Base-by-base conservation (phyloP, 2,329 filamentous ascomycete genomes). In the Trichoderma endophyticum region DNA sequence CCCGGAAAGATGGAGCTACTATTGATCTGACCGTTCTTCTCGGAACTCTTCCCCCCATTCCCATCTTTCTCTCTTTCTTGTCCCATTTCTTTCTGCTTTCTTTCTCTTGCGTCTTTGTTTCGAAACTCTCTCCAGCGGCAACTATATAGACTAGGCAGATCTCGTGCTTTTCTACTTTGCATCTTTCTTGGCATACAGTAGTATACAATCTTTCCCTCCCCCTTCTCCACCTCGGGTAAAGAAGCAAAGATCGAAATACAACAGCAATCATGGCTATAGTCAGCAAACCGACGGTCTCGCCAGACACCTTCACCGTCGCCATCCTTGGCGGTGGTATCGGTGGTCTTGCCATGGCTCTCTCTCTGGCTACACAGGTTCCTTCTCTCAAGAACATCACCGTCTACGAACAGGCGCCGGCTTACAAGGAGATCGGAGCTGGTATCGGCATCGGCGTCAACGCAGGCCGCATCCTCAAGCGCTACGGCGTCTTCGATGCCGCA, bases 401-500 rank as follows among this genome's bases (percentile, higher is more conserved):
- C 56, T 69, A 69, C 56, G 66, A 69, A 26, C 66, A 69, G 30
- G 66, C 66, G 1, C 66, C 66, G 1, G 66, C 66, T 26, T 69
- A 69, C 36, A 61, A 60, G n/a, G 66, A 69, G 11, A 69, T 69
- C 34, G 66, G 66, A 12, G 66, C 66, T 6, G 66, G 66, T 8
- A 69, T 69, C 66, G 66, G 66, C 26, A 69, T 69, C 4, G 66
- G 66, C 26, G 66, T 69, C 66, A 69, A 69, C 56, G 66, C 66
- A 24, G 30, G 66, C 36, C 66, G 66, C 36, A 61, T 69, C 7
- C 66, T 69, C 66, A 69, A 69, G 36, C 66, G 66, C 36, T 69
- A 69, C 26, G 66, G 66, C n/a, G 66, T 69, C 4, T 69, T 30
- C n/a, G 66, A 60, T 11, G 66, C 66, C 2, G 66, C 66, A 39